Percentiles rank a stretch among this genome's conserved stretches.
phyloP scores from a whole-genome alignment of 352 stramenopile genomes.

The Phytophthora melonis region DNA sequence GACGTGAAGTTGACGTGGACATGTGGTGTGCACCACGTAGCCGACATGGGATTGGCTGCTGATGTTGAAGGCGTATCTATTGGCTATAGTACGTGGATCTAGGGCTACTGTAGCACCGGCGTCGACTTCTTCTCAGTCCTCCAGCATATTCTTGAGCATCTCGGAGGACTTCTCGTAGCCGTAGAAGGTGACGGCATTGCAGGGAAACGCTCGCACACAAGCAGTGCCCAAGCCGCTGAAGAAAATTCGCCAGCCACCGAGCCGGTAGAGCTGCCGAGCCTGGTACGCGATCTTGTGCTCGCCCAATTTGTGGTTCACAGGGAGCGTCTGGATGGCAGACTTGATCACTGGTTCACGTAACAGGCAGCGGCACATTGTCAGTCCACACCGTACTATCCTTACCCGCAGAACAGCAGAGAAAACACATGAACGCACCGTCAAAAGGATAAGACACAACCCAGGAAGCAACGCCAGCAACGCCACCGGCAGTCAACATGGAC shows the following conservation, averaged over 20 bases:
- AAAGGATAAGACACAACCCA: constrained; percentile 87
- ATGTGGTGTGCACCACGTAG: constrained; percentile 19
- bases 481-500: constrained; percentile 85
- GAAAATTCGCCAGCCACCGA: constrained; percentile 78
- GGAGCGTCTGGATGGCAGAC: constrained; percentile 84
- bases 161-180: constrained; percentile 84
- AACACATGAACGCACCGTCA: constrained; percentile 57
- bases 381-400: constrained; percentile 11
- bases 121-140: constrained; percentile 25
- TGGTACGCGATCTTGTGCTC: constrained; percentile 85
- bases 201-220: constrained; percentile 83
- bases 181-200: constrained; percentile 90
- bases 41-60: constrained; percentile 23
- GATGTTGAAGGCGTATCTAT: constrained; percentile 33
- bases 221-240: constrained; percentile 81
- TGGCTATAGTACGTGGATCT: constrained; percentile 7
- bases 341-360: constrained; percentile 71
- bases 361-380: constrained; percentile 5
- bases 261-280: constrained; percentile 64
- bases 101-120: constrained; percentile 16
- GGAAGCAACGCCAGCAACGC: constrained; percentile 76
- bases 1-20: constrained; percentile 29
- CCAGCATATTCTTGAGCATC: constrained; percentile 62
- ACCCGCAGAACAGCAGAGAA: constrained; percentile 9
- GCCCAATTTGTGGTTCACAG: constrained; percentile 56